phyloP scores from a whole-genome alignment of 73 alveolate genomes.

The Symbiodinium pilosum region DNA sequence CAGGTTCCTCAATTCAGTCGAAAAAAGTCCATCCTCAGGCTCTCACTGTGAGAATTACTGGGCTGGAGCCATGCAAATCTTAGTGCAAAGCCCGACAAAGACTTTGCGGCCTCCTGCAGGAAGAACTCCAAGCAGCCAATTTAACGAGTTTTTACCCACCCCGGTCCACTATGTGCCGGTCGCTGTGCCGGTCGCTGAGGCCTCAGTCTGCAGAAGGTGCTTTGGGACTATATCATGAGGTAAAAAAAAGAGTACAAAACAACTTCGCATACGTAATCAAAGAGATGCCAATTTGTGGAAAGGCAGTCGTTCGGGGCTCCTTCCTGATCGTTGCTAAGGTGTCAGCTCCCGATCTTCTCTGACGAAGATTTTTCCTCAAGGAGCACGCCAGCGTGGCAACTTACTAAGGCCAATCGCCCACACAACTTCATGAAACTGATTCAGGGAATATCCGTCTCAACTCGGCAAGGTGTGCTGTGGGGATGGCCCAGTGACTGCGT shows the following conservation, averaged over 20 bases:
- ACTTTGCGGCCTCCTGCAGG: constrained; percentile 38
- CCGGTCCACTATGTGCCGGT: no score
- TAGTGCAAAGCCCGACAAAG: constrained; percentile 21
- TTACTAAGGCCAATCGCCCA: background rate
- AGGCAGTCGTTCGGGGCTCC: background rate
- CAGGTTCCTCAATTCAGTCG: constrained; percentile 66
- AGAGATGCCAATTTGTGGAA: background rate
- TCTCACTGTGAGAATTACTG: background rate
- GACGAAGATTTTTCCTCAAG: constrained; percentile 40
- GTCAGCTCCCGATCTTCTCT: constrained; percentile 58
- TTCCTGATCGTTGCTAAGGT: background rate
- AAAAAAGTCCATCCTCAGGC: no score
- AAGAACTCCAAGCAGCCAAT: no score
- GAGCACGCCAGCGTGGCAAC: background rate
- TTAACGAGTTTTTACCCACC: background rate
- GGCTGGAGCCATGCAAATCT: background rate
- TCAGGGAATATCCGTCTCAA: no score
- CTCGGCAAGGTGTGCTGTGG: no score
- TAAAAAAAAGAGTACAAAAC: no score
- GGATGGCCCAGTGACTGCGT: no score
- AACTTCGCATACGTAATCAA: background rate
- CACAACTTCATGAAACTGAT: background rate
- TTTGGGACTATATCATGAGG: no score
- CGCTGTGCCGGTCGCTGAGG: constrained; percentile 3
- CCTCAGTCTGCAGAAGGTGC: background rate